Conservation (phyloP, 352 stramenopile species). For the Phytophthora syringae region DNA sequence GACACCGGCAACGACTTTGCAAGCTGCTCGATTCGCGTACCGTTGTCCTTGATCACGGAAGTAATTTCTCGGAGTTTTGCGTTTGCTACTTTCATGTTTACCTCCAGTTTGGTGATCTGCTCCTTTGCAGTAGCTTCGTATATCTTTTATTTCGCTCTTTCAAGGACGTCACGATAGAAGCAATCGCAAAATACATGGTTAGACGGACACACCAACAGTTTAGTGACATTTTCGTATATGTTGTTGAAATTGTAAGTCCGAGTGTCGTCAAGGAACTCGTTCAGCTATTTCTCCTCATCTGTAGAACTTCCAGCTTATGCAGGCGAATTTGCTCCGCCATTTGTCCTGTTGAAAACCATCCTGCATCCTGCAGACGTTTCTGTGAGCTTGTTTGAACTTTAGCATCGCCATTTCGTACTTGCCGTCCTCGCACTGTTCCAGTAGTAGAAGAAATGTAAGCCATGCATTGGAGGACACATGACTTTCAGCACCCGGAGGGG, state of each 20-base stretch:
- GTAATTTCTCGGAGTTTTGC: constrained; percentile 77
- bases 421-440: too few relatives aligned
- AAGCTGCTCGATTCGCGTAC: constrained; percentile 62
- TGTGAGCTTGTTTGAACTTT: constrained; percentile 85
- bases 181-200: background rate
- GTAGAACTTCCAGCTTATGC: constrained; percentile 68
- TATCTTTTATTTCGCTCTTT: constrained; percentile 78
- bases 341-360: constrained; percentile 55
- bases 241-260: constrained; percentile 68
- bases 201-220: background rate
- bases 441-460: too few relatives aligned
- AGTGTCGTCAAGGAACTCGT: constrained; percentile 60
- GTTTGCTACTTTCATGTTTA: constrained; percentile 79
- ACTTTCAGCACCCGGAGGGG: too few relatives aligned
- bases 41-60: constrained; percentile 78
- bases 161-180: too few relatives aligned
- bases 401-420: too few relatives aligned
- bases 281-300: constrained; percentile 69
- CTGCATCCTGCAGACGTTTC: constrained; percentile 56
- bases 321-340: constrained; percentile 58
- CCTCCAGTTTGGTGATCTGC: constrained; percentile 77
- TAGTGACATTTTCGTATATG: constrained; percentile 53
- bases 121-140: constrained; percentile 81
- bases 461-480: too few relatives aligned
- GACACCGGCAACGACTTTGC: constrained; percentile 59